Base-by-base conservation (phyloP, 305 asterid species). In the Fraxinus angustifolia region DNA sequence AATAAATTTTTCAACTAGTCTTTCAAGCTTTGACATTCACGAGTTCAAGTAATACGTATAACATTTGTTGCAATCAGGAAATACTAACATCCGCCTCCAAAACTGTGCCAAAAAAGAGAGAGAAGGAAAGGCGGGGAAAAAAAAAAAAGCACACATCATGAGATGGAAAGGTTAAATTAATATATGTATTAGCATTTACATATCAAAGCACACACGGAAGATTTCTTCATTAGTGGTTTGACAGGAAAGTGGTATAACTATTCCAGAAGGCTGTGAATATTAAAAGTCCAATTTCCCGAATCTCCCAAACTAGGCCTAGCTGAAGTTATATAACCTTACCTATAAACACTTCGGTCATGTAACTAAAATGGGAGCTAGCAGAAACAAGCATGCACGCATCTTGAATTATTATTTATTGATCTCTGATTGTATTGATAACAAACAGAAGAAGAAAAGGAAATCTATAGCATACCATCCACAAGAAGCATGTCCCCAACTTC, bases 401-500 rank as follows among this genome's bases (percentile, higher is more conserved):
- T 60, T 60, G 5, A 60, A 21, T 21, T 7, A 60, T 19, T 58
- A 58, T 17, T 21, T 21, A 58, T 58, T 58, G 68, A 58, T 58
- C 68, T 60, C 70, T 0, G 16, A 60, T 21, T 21, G 31, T 21
- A 60, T 21, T 60, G 7, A 67, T 26, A 1, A 26, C 19, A 67
- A 30, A 67, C 28, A 30, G 4, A 26, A 68, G 34, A 33, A 6
- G 31, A 75, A 74, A 16, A 38, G 0, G 48, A 11, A 33, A 21
- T 2, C 12, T 6, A 68, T 73, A 42, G 23, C 80, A 67, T 88
- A 96, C 99, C 98, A 92, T 94, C 98, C 81, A 96, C 98, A 48
- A 96, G 98, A 84, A 96, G 95, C 96, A 91, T 93, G 88, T 95
- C 99, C 38, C 98, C 98, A 45, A 17, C 91, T 89, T 94, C 99